These are phyloP conservation scores for Nakaseomyces nivariensis DNA, from an alignment of 1,139 yeast species.

Conservation along the genomic window DNA sequence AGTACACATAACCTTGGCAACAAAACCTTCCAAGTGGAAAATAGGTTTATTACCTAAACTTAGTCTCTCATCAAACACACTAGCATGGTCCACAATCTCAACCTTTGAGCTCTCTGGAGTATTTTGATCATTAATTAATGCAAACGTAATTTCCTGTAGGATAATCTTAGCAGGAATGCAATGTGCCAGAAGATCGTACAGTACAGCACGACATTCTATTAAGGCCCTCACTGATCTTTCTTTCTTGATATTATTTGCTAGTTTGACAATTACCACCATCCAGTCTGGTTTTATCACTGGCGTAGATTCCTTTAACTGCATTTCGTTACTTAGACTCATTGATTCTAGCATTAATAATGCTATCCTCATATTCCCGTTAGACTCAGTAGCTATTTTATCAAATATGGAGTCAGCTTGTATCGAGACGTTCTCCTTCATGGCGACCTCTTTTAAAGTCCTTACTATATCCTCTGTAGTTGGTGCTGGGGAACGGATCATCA, in stretches of 20 bases:
- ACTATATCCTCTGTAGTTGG: slow-evolving; percentile 56
- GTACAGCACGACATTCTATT: slow-evolving; percentile 59
- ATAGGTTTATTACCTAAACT: slow-evolving; percentile 82
- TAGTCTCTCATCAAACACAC: slow-evolving; percentile 78
- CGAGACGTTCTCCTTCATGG: slow-evolving; percentile 44
- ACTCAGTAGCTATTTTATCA: slow-evolving; percentile 42
- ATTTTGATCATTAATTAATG: slow-evolving; percentile 34
- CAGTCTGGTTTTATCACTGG: slow-evolving; percentile 66
- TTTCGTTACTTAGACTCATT: slow-evolving; percentile 62
- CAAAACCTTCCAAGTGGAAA: slow-evolving; percentile 89
- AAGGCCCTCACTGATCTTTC: slow-evolving; percentile 64
- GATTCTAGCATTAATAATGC: slow-evolving; percentile 79
- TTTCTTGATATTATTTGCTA: slow-evolving; percentile 50
- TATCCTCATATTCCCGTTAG: slow-evolving; percentile 67
- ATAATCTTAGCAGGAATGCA: slow-evolving; percentile 83
- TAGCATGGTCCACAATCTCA: slow-evolving; percentile 55
- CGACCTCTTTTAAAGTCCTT: slow-evolving; percentile 44
- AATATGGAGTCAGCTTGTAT: slow-evolving; percentile 38
- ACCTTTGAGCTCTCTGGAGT: slow-evolving; percentile 25
- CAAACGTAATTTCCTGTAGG: slow-evolving; percentile 55
- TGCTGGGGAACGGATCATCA: slow-evolving; percentile 76
- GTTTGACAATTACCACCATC: slow-evolving; percentile 62
- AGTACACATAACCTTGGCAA: slow-evolving; percentile 67
- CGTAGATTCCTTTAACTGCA: slow-evolving; percentile 36
- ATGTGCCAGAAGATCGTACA: slow-evolving; percentile 82